Evolutionary conservation across 148 eudicot species (phyloP), one percentile per base, ranked within the genome.

Genomic region (Agrostemma githago): DNA sequence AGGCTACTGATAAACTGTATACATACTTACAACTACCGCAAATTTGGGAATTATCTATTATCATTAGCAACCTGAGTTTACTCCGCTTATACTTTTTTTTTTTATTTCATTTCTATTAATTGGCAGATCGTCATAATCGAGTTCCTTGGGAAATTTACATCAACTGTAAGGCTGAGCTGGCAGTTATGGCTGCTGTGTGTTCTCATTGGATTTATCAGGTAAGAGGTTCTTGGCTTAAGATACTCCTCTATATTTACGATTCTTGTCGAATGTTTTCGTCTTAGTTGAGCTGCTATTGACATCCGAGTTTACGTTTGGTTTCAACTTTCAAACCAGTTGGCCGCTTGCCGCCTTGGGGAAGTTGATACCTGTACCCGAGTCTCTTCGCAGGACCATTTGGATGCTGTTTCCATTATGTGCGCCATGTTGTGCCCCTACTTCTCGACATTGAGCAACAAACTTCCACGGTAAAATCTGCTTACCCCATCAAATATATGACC

Each of bases 261-360:
- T 48, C 54, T 48, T 26, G 34, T 26, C 1, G 34, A 26, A 26
- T 26, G 34, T 26, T 14, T 46, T 48, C 12, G 54, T 48, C 54
- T 8, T 48, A 48, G 12, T 8, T 8, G 14, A 8, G 20, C 17
- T 58, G 62, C 62, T 59, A 48, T 11, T 48, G 9, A 48, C 8
- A 48, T 14, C 54, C 12, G 12, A 14, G 54, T 48, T 48, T 48
- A 64, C 17, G 40, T 39, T 16, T 11, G 40, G 0, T 64, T 37
- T 11, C 11, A 12, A 6, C 67, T 64, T 64, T 9, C 46, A 16
- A 71, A 82, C 64, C 79, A 93, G 98, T 74, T 90, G 96, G 96
- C 98, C 96, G 38, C 96, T 93, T 80, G 98, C 96, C 41, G 71
- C 82, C 4, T 20, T 90, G 73, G 98, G 96, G 12, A 93, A 93